Percentiles rank a stretch among this genome's conserved stretches.
phyloP scores from a whole-genome alignment of 1,139 yeast species.

The Suhomyces maxii region DNA sequence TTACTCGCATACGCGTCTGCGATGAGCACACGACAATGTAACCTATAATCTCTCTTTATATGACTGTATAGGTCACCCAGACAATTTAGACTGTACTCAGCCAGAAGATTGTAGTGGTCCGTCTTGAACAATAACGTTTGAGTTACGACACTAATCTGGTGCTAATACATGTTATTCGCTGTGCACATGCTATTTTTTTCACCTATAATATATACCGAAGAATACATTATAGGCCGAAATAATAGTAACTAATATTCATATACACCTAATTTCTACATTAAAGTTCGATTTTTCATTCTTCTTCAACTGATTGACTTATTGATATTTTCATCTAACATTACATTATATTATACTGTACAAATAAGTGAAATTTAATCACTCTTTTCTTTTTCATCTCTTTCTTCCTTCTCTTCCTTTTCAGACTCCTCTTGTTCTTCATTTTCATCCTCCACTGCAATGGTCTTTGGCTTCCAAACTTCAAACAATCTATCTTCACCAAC shows the following conservation, averaged over 20 bases:
- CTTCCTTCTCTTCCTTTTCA: slow-evolving; percentile 30
- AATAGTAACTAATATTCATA: too few relatives aligned
- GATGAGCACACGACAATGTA: slow-evolving; percentile 1
- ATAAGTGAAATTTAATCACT: neutral
- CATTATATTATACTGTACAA: neutral
- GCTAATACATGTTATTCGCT: too few relatives aligned
- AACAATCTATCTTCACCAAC: slow-evolving; percentile 55
- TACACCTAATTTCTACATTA: neutral
- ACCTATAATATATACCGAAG: too few relatives aligned
- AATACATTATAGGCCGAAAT: too few relatives aligned
- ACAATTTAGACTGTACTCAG: too few relatives aligned
- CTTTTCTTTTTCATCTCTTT: slow-evolving; percentile 18
- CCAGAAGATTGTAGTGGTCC: too few relatives aligned
- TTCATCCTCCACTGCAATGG: slow-evolving; percentile 40
- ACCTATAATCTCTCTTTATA: too few relatives aligned
- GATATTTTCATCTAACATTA: neutral
- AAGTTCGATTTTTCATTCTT: neutral
- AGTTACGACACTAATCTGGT: too few relatives aligned
- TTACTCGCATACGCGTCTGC: slow-evolving; percentile 10
- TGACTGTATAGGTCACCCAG: too few relatives aligned
- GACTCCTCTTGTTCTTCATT: slow-evolving; percentile 38
- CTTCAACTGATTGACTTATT: neutral
- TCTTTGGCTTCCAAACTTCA: slow-evolving; percentile 56
- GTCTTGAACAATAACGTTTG: too few relatives aligned
- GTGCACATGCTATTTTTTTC: too few relatives aligned